Conservation (phyloP, 169 alveolate species). For the Plasmodium gonderi region DNA sequence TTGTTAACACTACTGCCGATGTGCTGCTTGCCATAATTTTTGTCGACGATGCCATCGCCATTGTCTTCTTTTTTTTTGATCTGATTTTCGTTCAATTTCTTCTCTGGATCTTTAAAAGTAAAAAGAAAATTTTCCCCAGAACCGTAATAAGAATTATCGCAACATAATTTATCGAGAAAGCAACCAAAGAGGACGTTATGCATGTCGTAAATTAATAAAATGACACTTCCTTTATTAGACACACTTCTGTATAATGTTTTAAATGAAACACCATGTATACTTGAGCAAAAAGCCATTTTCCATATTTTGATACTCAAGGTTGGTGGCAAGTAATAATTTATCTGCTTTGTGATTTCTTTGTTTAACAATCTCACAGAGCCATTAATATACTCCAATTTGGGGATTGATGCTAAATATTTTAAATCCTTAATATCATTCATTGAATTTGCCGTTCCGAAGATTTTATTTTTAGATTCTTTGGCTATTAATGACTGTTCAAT, state of each 20-base stretch:
- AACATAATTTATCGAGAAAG: conserved; percentile 83
- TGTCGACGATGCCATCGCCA: neutral
- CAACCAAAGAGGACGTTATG: conserved; percentile 89
- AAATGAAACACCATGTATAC: conserved; percentile 82
- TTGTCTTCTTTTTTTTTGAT: neutral
- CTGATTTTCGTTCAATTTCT: neutral
- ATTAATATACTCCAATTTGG: conserved; percentile 46
- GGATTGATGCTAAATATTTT: conserved; percentile 23
- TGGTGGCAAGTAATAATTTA: conserved; percentile 81
- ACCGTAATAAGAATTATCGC: conserved; percentile 86
- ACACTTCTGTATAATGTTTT: conserved; percentile 87
- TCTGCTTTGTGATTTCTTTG: conserved; percentile 79
- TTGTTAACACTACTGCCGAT: neutral
- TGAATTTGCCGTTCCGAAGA: neutral
- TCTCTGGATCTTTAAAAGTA: conserved; percentile 74
- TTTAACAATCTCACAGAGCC: conserved; percentile 73
- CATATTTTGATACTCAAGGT: conserved; percentile 83
- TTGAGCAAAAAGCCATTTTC: conserved; percentile 81
- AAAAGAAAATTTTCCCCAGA: conserved; percentile 89
- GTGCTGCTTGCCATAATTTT: too few species aligned
- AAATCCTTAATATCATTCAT: conserved; percentile 30
- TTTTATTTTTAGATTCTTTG: conserved; percentile 7
- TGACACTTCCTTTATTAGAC: conserved; percentile 83
- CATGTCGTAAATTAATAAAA: conserved; percentile 86
- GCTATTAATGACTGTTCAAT: conserved; percentile 51